These are phyloP conservation scores for Gossypium turneri DNA, from an alignment of 345 rosid genomes.

Conservation along the genomic window DNA sequence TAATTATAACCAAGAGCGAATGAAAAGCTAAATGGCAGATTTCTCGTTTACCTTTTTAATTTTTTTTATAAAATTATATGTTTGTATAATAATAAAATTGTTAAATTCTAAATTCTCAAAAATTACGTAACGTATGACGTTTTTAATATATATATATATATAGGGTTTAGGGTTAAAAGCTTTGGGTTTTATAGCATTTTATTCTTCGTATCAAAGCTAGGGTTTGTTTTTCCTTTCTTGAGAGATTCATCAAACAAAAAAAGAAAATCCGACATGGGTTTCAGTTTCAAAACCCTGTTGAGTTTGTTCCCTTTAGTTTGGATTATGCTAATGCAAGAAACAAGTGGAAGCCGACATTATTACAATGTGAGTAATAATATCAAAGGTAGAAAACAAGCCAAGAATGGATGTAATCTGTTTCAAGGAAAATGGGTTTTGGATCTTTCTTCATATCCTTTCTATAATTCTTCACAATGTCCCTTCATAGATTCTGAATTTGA, in stretches of 20 bases:
- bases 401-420: slow-evolving; percentile 63
- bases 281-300: slow-evolving; percentile 19
- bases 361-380: slow-evolving; percentile 27
- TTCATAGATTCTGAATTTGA: slow-evolving; percentile 74
- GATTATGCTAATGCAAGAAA: slow-evolving; percentile 21
- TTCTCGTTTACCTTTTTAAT: too few species aligned
- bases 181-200: slow-evolving; percentile 2
- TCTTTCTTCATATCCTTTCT: slow-evolving; percentile 52
- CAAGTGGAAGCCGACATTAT: slow-evolving; percentile 18
- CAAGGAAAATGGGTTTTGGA: slow-evolving; percentile 69
- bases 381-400: slow-evolving; percentile 44
- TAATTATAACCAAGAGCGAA: too few species aligned
- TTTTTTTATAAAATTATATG: too few species aligned
- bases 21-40: too few species aligned
- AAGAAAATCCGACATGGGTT: slow-evolving; percentile 35
- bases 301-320: slow-evolving; percentile 16
- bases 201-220: background rate
- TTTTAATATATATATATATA: too few species aligned
- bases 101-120: too few species aligned
- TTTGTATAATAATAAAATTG: too few species aligned
- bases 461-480: slow-evolving; percentile 56
- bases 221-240: background rate
- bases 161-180: background rate
- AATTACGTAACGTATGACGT: too few species aligned
- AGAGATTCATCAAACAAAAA: background rate